phyloP scores from a whole-genome alignment of 176 grass and related monocot genomes.

The Bromus sterilis region DNA sequence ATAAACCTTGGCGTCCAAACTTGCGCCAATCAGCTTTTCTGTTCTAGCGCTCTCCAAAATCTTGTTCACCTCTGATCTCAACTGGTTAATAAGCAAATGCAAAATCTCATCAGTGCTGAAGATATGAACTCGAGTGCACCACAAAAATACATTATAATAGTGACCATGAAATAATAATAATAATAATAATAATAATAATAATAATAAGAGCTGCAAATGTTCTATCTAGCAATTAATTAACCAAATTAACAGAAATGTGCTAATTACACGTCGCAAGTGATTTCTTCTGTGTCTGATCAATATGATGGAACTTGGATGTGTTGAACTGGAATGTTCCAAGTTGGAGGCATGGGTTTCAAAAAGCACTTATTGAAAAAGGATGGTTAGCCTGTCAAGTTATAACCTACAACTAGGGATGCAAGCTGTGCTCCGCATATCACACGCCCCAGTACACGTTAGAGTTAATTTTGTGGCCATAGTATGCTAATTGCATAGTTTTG shows the following conservation, averaged over 20 bases:
- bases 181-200: neutral
- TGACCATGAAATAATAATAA: neutral
- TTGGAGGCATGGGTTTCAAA: neutral
- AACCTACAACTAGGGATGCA: neutral
- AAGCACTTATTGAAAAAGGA: neutral
- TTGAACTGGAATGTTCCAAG: conserved; percentile 11
- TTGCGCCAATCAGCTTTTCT: conserved; percentile 90
- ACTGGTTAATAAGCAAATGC: conserved; percentile 31
- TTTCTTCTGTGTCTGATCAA: neutral
- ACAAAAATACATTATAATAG: neutral
- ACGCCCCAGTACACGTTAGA: neutral
- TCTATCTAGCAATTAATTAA: neutral
- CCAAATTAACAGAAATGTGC: neutral
- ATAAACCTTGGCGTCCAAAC: conserved; percentile 88
- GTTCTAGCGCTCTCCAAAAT: conserved; percentile 86
- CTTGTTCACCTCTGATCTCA: conserved; percentile 99
- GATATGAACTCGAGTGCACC: neutral
- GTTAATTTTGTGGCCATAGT: neutral
- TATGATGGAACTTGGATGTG: neutral
- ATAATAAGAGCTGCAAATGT: neutral
- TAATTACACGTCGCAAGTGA: conserved; percentile 1
- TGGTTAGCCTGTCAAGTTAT: neutral
- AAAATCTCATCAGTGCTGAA: neutral
- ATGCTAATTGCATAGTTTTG: neutral
- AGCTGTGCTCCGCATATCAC: neutral